Evolutionary conservation across 2,329 filamentous ascomycete genomes (phyloP), one percentile per base, ranked within the genome.

Genomic region (Ceratocystiopsis sp.): DNA sequence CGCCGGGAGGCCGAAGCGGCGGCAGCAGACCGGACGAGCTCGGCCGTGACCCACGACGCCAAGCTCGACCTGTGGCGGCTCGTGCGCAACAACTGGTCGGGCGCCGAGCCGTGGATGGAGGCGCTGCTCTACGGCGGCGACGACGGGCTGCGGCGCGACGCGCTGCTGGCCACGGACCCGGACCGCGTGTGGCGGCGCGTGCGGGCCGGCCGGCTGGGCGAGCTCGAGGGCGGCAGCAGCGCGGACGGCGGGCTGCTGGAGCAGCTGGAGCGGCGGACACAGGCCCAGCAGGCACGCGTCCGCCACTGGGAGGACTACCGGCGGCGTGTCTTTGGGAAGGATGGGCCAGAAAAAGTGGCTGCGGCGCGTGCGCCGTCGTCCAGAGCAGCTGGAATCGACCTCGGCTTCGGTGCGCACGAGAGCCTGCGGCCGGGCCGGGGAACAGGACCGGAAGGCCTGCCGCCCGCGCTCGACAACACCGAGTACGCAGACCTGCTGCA

Each of bases 51-150:
- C 0, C 61, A 66, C 12, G 60, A 66, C 35, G 56, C 61, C 4
- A 65, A 61, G 38, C 50, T 58, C 0, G 63, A 73, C 35, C 61
- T 84, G 45, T 69, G 78, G 51, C 72, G 71, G 37, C 67, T 71
- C 3, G 62, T 86, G 29, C 68, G 71, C 34, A 76, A 78, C 47
- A 84, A 85, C 50, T 94, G 86, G 86, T 67, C 82, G 14, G 86
- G 84, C 2, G 75, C 79, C 53, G 73, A 79, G 46, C 70, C 74
- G 44, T 89, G 85, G 79, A 69, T 84, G 52, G 71, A 84, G 40
- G 67, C 74, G 2, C 61, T 94, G 17, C 57, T 91, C 0, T 67
- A 78, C 41, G 83, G 83, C 2, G 78, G 84, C 38, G 64, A 66
- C 17, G 64, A 63, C 9, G 60, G 66, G 2, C 37, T 12, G 4